A percentile compares a stretch with the other conserved stretches of the same genome.
These are phyloP conservation scores for Beauveria rudraprayagi DNA, from an alignment of 2,329 filamentous ascomycete species.

Conservation along the genomic window DNA sequence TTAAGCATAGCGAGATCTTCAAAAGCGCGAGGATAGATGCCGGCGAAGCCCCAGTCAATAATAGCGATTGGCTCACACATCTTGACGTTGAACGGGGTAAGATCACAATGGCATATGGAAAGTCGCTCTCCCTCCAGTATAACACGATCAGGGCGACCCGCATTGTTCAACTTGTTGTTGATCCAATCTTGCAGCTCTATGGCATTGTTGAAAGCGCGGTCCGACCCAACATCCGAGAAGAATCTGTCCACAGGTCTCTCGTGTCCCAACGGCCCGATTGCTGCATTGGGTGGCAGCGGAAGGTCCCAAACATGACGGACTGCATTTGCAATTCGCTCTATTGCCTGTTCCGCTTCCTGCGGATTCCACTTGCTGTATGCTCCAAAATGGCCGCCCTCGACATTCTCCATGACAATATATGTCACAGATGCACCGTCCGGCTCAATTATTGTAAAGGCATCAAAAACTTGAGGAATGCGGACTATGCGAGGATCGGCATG, in stretches of 20 bases:
- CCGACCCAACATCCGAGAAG: conserved; percentile 6
- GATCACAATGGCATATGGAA: conserved; percentile 8
- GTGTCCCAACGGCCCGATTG: conserved; percentile 2
- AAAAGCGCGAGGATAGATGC: conserved; percentile 9
- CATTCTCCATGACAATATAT: conserved; percentile 11
- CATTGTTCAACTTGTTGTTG: background rate
- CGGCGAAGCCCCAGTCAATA: conserved; percentile 8
- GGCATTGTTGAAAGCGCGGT: background rate
- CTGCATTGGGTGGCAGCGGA: conserved; percentile 2
- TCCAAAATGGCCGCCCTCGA: conserved; percentile 2
- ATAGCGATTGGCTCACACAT: conserved; percentile 9
- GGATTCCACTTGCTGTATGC: background rate
- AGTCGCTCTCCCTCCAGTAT: conserved; percentile 7
- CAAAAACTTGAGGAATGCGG: conserved; percentile 4
- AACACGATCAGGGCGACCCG: background rate
- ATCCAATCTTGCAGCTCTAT: background rate
- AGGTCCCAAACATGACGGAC: background rate
- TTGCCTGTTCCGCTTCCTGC: background rate
- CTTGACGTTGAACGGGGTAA: conserved; percentile 10
- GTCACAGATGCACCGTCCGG: background rate
- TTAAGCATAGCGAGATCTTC: conserved; percentile 6
- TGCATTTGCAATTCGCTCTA: background rate
- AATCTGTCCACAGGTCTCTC: conserved; percentile 6
- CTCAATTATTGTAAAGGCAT: background rate
- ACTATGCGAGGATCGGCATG: conserved; percentile 9